Base-by-base conservation (phyloP, 176 grass and related monocot genomes). In the Phoenix dactylifera region DNA sequence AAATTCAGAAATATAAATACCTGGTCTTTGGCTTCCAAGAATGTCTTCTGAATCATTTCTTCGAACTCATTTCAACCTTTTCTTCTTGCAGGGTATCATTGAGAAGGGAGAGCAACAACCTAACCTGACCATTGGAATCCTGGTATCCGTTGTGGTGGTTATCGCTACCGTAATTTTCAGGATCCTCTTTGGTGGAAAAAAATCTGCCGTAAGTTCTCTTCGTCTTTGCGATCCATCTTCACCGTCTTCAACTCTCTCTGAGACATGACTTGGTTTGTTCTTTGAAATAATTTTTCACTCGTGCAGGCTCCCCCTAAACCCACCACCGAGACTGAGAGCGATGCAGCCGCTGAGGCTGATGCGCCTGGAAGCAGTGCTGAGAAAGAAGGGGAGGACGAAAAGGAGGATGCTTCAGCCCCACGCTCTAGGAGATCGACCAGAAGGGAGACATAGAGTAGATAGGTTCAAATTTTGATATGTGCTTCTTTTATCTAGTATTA, bases 81-180 rank as follows among this genome's bases (percentile, higher is more conserved):
- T 73, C 24, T 26, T 50, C 18, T 5, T 5, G 4, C 75, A 98
- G 94, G 88, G 89, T 69, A 10, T 83, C 7, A 98, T 98, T 24
- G 94, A 98, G 71, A 98, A 89, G 60, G 94, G 78, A 62, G 94
- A 98, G 85, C 83, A 71, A 67, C 94, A 98, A 81, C 81, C 88
- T 4, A 98, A 98, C 71, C 7, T 93, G 19, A 89, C 88, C 18
- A 63, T 98, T 24, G 88, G 88, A 18, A 67, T 86, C 52, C 61
- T 98, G 61, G 85, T 79, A 23, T 93, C 94, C 0, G n/a, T 93
- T 0, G 50, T 76, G 4, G 64, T 98, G 7, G 74, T 98, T 22
- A 12, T 93, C 30, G 26, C 75, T 9, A 93, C 76, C 2, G 51
- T 89, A 15, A 17, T 98, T 15, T 83, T 89, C 64, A 93, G 25